These are phyloP conservation scores for Aspergillus oerlinghausenensis DNA, from an alignment of 2,329 filamentous ascomycete species.

Conservation along the genomic window DNA sequence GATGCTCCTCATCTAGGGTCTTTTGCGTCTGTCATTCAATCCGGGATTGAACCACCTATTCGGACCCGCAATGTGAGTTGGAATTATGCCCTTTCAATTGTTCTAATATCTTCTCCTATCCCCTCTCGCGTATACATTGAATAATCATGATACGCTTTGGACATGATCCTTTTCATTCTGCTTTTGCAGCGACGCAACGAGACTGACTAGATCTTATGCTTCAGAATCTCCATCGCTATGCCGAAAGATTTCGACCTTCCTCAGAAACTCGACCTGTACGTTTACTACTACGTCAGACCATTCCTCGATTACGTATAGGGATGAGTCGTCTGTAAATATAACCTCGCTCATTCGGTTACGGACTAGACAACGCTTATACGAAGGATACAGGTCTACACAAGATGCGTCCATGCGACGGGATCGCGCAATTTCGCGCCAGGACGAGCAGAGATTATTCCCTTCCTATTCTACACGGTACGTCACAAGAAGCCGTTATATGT, in stretches of 20 bases:
- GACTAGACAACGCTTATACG: conserved; percentile 9
- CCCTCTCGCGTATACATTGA: background rate
- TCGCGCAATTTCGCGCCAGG: conserved; percentile 4
- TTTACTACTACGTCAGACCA: conserved; percentile 13
- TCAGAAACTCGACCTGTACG: conserved; percentile 14
- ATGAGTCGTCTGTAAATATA: conserved; percentile 22
- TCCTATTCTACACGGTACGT: conserved; percentile 13
- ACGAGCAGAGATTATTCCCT: conserved; percentile 23
- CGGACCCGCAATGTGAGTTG: background rate
- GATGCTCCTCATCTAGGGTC: conserved; percentile 12
- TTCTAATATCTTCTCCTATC: conserved; percentile 1
- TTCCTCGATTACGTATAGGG: conserved; percentile 15
- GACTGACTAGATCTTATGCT: background rate
- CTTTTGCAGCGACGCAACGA: background rate
- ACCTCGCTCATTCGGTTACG: conserved; percentile 1
- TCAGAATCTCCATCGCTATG: conserved; percentile 15
- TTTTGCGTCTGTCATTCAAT: conserved; percentile 2
- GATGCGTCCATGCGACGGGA: conserved; percentile 12
- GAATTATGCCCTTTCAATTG: background rate
- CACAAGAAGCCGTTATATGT: background rate
- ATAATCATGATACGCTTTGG: background rate
- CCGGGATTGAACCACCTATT: background rate
- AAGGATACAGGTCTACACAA: conserved; percentile 10
- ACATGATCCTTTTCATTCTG: background rate
- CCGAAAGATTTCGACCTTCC: conserved; percentile 10